These are phyloP conservation scores for Boehmeria nivea DNA, from an alignment of 306 rosid species.

Conservation along the genomic window DNA sequence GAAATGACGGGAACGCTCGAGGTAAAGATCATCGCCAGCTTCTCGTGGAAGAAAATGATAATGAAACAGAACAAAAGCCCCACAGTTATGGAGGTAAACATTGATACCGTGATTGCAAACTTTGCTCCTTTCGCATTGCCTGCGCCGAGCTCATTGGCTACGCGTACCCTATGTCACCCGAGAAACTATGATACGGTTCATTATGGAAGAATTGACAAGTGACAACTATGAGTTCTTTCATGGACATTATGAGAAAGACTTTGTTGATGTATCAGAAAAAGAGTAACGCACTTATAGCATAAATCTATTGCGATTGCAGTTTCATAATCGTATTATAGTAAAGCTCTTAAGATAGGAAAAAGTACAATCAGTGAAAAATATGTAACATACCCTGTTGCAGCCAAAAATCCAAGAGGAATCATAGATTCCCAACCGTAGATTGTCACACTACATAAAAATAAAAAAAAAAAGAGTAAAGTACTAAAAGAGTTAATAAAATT, in stretches of 20 bases:
- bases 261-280: no score
- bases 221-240: background rate
- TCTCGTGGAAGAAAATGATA: slow-evolving; percentile 33
- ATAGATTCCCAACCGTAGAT: slow-evolving; percentile 73
- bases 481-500: no score
- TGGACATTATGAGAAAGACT: no score
- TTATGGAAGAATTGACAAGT: background rate
- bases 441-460: slow-evolving; percentile 39
- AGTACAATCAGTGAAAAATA: slow-evolving; percentile 10
- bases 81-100: slow-evolving; percentile 42
- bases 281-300: no score
- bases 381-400: slow-evolving; percentile 59
- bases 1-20: slow-evolving; percentile 35
- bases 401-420: slow-evolving; percentile 71
- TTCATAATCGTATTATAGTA: no score
- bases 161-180: slow-evolving; percentile 45
- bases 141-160: slow-evolving; percentile 70
- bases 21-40: slow-evolving; percentile 63
- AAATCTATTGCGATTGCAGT: no score
- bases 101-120: slow-evolving; percentile 51
- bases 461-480: background rate
- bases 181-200: background rate
- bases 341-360: no score
- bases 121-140: slow-evolving; percentile 59
- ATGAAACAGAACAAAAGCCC: slow-evolving; percentile 50